phyloP scores from a whole-genome alignment of 2,329 filamentous ascomycete genomes.

The Drechslerella dactyloides region DNA sequence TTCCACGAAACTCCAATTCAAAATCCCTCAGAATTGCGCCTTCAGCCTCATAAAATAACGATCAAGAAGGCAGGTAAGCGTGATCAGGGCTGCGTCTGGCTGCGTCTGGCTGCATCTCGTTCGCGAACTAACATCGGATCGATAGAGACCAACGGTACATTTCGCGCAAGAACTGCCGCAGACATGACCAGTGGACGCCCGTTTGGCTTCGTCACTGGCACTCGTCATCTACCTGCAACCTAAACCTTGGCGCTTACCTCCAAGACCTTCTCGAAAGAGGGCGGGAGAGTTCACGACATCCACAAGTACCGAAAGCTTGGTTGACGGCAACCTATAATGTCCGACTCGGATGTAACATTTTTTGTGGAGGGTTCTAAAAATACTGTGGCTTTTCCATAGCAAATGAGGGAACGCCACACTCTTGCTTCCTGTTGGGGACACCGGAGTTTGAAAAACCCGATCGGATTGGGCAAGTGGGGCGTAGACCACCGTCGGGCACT shows the following conservation, averaged over 20 bases:
- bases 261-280: conserved; percentile 48
- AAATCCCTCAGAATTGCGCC: conserved; percentile 1
- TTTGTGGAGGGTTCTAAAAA: conserved; percentile 38
- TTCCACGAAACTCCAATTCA: not conserved
- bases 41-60: not conserved
- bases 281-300: conserved; percentile 5
- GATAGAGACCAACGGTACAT: conserved; percentile 25
- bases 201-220: conserved; percentile 47
- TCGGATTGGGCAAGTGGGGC: conserved; percentile 47
- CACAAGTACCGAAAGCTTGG: conserved; percentile 13
- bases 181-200: conserved; percentile 21
- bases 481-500: conserved; percentile 34
- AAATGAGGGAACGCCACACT: conserved; percentile 37
- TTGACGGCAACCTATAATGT: conserved; percentile 34
- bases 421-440: conserved; percentile 19
- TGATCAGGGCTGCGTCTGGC: not conserved
- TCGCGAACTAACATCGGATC: conserved; percentile 23
- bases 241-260: conserved; percentile 48
- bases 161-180: conserved; percentile 34
- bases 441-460: conserved; percentile 36
- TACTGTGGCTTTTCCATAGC: conserved; percentile 33
- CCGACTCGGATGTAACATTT: conserved; percentile 44
- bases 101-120: conserved; percentile 8
- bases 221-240: conserved; percentile 50
- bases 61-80: not conserved